Evolutionary conservation across 345 rosid genomes (phyloP), one percentile per base, ranked within the genome.

Genomic region (Euphorbia pulcherrima): DNA sequence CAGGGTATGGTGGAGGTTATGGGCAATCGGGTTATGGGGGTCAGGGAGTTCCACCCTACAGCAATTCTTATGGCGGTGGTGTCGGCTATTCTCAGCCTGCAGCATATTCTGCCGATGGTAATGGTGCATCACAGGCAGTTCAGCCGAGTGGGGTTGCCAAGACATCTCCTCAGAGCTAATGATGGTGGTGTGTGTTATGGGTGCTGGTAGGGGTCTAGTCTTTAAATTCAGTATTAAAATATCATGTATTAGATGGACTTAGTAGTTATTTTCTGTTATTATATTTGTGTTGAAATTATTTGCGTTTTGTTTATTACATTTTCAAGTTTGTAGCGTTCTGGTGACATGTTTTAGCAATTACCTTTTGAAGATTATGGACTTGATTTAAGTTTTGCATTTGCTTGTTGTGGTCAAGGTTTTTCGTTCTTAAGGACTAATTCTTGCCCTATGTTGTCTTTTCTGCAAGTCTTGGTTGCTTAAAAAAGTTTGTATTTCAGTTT

Each of bases 11-110:
- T 33, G 68, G 78, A 29, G 47, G 82, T 53, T 83, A 84, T 73
- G 87, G 80, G 67, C 90, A 84, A 69, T 74, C 83, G 24, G 85
- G 84, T 56, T 88, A 90, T 79, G 88, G n/a, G n/a, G n/a, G 85
- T 23, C 97, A 89, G 69, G 88, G 73, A 37, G 81, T 76, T 13
- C 83, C 82, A 30, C 76, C 88, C 14, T 88, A 89, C 79, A 83
- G 68, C 74, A 63, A 85, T 48, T 79, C 82, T 48, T 84, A 81
- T 59, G 87, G 82, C 4, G 71, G 90, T 58, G 72, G n/a, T n/a
- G n/a, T n/a, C n/a, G n/a, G 81, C 18, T 86, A 88, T 75, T 64
- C 82, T 0, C 88, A 86, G 74, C 73, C 87, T 71, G 75, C 82
- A 0, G 60, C 62, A 3, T 83, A 88, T 70, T 62, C 89, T 6